Evolutionary conservation across 495 filamentous ascomycete genomes (phyloP).

Genomic region (Hypoxylon subgilvum): DNA sequence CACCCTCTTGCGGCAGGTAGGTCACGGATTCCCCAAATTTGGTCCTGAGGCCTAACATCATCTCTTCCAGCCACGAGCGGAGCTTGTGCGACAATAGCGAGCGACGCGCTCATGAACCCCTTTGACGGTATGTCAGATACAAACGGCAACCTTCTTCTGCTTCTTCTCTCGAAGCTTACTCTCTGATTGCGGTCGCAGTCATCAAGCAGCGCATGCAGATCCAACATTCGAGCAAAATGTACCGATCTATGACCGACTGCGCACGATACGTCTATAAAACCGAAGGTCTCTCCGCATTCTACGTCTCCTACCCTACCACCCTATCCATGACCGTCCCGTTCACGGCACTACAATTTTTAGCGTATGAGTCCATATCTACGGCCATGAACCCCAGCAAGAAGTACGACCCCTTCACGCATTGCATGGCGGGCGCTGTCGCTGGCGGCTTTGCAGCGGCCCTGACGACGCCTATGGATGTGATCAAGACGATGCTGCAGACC

Average conservation of each 20-base stretch:
- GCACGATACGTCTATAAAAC: constrained; percentile 81
- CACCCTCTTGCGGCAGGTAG: constrained; percentile 91
- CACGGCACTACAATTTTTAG: constrained; percentile 93
- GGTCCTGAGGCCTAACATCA: constrained; percentile 13
- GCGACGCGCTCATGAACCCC: constrained; percentile 98
- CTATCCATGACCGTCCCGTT: constrained; percentile 98
- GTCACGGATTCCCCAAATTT: constrained; percentile 32
- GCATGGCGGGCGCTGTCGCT: constrained; percentile 86
- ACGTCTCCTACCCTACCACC: constrained; percentile 97
- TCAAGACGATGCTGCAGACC: constrained; percentile 96
- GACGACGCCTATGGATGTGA: constrained; percentile 95
- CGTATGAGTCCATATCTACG: constrained; percentile 95
- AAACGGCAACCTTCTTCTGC: not conserved
- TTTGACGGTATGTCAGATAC: constrained; percentile 81
- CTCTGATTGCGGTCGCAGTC: constrained; percentile 60
- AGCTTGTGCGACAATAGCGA: constrained; percentile 92
- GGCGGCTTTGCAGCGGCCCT: constrained; percentile 91
- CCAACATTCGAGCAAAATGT: constrained; percentile 82
- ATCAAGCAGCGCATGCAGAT: constrained; percentile 99
- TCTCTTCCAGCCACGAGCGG: constrained; percentile 76
- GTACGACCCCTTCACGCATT: constrained; percentile 93
- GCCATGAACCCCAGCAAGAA: constrained; percentile 81
- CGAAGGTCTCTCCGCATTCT: constrained; percentile 92
- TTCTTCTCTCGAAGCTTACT: not conserved
- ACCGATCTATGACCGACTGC: constrained; percentile 83